Base-by-base conservation (phyloP, 2,329 filamentous ascomycete species). In the Colletotrichum neosansevieriae region DNA sequence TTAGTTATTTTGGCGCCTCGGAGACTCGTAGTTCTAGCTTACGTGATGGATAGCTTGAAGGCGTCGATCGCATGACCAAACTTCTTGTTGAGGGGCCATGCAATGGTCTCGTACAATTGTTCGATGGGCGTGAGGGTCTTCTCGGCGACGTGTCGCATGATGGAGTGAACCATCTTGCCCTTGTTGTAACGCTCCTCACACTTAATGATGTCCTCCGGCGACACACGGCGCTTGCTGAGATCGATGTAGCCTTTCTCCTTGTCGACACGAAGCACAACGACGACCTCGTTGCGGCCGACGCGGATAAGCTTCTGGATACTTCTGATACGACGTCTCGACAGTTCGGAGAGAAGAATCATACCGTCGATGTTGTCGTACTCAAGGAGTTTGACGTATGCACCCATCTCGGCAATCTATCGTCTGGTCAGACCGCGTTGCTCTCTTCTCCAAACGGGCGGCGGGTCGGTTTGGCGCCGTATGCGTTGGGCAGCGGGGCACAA, bases 331-430 rank as follows among this genome's bases (percentile, higher is more conserved):
- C 96, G 90, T 87, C 96, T 91, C 69, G 97, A 99, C 72, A 99
- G 89, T 83, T 99, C 96, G 76, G 94, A 97, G 73, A 99, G 93
- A 74, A 99, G 86, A 77, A 99, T 99, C 97, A 99, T 99, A 89
- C 96, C 96, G 80, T 99, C 97, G 77, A 99, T 99, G 85, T 98
- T 98, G 84, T 99, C 96, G 84, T 99, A 99, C 85, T 99, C 96
- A 75, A 99, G 91, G 64, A 99, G 91, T 85, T 99, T 99, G 78
- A 99, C 97, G 81, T 99, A 99, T 76, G 97, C 96, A 81, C 96
- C 96, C 97, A 99, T 99, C 84, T 99, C 97, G 81, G 96, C 96
- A 79, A 99, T 99, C 92, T 96, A 75, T 57, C 61, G 42, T 58
- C 21, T 21, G 34, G 72, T 74, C 72, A 75, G 70, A 68, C 49